Percentiles rank a stretch among this genome's conserved stretches.
Evolutionary conservation across 2,329 filamentous ascomycete species (phyloP).

Genomic region (Bipolaris cookei): DNA sequence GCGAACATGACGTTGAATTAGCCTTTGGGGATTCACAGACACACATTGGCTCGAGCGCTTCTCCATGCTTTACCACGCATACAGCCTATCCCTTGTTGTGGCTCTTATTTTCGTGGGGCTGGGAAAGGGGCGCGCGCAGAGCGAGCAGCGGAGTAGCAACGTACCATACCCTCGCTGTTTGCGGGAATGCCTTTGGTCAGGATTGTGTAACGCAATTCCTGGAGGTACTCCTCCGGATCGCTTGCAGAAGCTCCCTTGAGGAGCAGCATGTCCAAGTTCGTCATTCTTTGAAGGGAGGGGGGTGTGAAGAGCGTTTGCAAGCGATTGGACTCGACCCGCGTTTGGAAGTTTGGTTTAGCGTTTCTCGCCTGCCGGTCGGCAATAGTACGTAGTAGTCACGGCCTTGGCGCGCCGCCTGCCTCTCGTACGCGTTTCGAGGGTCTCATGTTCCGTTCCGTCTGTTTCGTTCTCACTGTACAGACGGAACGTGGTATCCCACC

Average conservation of each 20-base stretch:
- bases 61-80: neutral
- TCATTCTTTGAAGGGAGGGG: conserved; percentile 31
- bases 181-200: conserved; percentile 77
- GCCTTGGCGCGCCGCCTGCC: conserved; percentile 8
- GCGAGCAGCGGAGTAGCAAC: conserved; percentile 9
- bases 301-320: conserved; percentile 12
- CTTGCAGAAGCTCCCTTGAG: conserved; percentile 79
- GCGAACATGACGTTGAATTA: neutral
- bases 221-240: conserved; percentile 69
- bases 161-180: conserved; percentile 81
- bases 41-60: neutral
- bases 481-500: neutral
- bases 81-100: neutral
- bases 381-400: neutral
- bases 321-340: conserved; percentile 7
- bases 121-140: neutral
- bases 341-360: conserved; percentile 9
- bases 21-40: neutral
- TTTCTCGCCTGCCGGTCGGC: neutral
- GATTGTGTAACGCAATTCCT: conserved; percentile 75
- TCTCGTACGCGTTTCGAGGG: neutral
- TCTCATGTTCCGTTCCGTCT: neutral
- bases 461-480: neutral
- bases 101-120: neutral
- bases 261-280: conserved; percentile 72